Percentiles rank a stretch among this genome's conserved stretches.
These are phyloP conservation scores for Vickermania spadyakhi DNA, from an alignment of 208 protist genomes.

Conservation along the genomic window DNA sequence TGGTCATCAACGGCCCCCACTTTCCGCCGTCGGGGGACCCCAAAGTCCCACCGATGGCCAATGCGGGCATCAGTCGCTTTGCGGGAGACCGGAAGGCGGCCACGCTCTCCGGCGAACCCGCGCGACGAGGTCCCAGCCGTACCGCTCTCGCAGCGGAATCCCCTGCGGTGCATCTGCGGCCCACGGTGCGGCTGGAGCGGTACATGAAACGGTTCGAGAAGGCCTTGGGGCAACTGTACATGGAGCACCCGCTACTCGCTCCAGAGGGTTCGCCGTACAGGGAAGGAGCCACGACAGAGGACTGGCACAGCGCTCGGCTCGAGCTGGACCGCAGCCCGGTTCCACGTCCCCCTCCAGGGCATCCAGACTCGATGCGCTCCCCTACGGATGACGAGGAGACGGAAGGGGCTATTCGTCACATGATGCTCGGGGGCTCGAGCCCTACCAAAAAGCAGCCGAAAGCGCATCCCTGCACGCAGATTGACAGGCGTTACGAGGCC, in stretches of 20 bases:
- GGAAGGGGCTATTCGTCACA: background rate
- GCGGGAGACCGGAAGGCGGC: background rate
- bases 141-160: background rate
- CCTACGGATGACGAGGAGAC: background rate
- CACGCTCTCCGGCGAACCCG: too few relatives aligned
- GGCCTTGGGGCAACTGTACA: conserved; percentile 23
- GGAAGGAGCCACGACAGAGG: background rate
- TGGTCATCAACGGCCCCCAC: conserved; percentile 3
- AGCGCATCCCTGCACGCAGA: too few relatives aligned
- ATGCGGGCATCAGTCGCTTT: background rate
- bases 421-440: background rate
- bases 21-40: conserved; percentile 5
- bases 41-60: conserved; percentile 8
- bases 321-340: too few relatives aligned
- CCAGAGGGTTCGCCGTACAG: background rate
- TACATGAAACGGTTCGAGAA: conserved; percentile 49
- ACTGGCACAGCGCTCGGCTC: background rate
- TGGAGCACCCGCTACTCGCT: background rate
- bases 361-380: background rate
- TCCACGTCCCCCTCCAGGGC: too few relatives aligned
- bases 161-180: conserved; percentile 23
- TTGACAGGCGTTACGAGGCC: too few relatives aligned
- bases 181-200: conserved; percentile 37
- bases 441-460: background rate
- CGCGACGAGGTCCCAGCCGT: background rate